Evolutionary conservation across 2,329 filamentous ascomycete genomes (phyloP).

Genomic region (Botrytis aclada): DNA sequence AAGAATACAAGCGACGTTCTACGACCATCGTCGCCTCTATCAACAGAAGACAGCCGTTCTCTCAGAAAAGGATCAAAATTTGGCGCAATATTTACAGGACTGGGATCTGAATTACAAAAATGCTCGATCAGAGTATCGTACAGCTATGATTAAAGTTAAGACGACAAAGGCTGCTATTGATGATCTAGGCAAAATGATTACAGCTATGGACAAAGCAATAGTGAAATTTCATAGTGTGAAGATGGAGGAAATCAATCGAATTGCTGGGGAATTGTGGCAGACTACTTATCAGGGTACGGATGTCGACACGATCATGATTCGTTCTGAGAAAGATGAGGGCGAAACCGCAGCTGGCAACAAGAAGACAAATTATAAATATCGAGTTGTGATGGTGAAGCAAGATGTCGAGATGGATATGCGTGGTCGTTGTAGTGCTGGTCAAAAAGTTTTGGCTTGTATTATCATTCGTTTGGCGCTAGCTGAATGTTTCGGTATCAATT

Average conservation of each 20-base stretch:
- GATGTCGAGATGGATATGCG: slow-evolving; percentile 99
- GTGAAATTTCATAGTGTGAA: slow-evolving; percentile 96
- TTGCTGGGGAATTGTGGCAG: slow-evolving; percentile 95
- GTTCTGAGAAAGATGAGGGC: slow-evolving; percentile 78
- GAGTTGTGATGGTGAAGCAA: slow-evolving; percentile 95
- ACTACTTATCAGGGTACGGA: slow-evolving; percentile 96
- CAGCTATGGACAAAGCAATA: slow-evolving; percentile 89
- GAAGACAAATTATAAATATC: slow-evolving; percentile 91
- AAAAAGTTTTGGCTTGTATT: slow-evolving; percentile 94
- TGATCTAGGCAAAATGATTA: slow-evolving; percentile 77
- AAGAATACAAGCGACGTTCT: slow-evolving; percentile 63
- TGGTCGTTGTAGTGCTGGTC: slow-evolving; percentile 91
- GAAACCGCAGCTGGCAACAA: slow-evolving; percentile 44
- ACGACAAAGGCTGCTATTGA: slow-evolving; percentile 92
- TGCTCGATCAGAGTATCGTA: slow-evolving; percentile 75
- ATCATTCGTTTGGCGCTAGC: slow-evolving; percentile 95
- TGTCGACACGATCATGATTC: slow-evolving; percentile 93
- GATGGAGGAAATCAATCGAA: slow-evolving; percentile 97
- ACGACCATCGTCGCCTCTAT: slow-evolving; percentile 71
- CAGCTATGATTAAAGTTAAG: slow-evolving; percentile 83
- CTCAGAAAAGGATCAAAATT: slow-evolving; percentile 69
- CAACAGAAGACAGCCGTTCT: slow-evolving; percentile 49
- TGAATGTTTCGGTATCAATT: slow-evolving; percentile 94
- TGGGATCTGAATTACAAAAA: slow-evolving; percentile 86
- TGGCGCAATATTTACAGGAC: slow-evolving; percentile 68